Evolutionary conservation across 2,329 filamentous ascomycete species (phyloP).

Genomic region (Zasmidium cellare): DNA sequence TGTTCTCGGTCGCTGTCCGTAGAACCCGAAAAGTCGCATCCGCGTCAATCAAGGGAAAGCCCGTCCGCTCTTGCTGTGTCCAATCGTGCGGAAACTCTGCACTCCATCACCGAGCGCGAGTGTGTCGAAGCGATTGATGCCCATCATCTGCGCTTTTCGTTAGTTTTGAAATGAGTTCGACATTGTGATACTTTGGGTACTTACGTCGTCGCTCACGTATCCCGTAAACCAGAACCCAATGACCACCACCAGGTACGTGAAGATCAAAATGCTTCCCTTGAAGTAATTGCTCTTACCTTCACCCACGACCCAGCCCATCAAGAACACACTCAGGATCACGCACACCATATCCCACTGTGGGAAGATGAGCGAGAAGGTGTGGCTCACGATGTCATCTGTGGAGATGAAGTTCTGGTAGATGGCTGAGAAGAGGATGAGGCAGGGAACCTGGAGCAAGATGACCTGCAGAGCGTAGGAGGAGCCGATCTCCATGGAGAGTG

Average conservation of each 20-base stretch:
- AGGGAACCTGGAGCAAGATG: conserved; percentile 89
- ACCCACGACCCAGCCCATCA: conserved; percentile 95
- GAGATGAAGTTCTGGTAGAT: conserved; percentile 63
- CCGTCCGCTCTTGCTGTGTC: conserved; percentile 18
- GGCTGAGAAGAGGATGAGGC: conserved; percentile 87
- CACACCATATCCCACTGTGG: conserved; percentile 99
- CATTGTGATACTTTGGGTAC: conserved; percentile 10
- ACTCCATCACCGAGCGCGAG: conserved; percentile 21
- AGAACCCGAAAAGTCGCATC: no score
- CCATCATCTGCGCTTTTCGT: conserved; percentile 19
- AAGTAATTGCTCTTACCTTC: conserved; percentile 99
- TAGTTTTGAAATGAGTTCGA: neutral
- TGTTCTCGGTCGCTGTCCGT: no score
- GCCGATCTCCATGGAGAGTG: conserved; percentile 97
- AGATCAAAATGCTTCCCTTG: conserved; percentile 91
- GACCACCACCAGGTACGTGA: conserved; percentile 90
- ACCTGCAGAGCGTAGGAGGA: conserved; percentile 96
- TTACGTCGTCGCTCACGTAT: conserved; percentile 55
- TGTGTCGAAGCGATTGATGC: conserved; percentile 26
- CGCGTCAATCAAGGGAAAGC: conserved; percentile 4
- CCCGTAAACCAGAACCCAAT: conserved; percentile 87
- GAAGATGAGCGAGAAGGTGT: conserved; percentile 84
- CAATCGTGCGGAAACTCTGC: conserved; percentile 22
- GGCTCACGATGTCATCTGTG: conserved; percentile 55
- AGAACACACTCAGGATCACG: conserved; percentile 91